A percentile compares a stretch with the other conserved stretches of the same genome.
phyloP scores from a whole-genome alignment of 2,329 filamentous ascomycete genomes.

The Fusarium hostae region DNA sequence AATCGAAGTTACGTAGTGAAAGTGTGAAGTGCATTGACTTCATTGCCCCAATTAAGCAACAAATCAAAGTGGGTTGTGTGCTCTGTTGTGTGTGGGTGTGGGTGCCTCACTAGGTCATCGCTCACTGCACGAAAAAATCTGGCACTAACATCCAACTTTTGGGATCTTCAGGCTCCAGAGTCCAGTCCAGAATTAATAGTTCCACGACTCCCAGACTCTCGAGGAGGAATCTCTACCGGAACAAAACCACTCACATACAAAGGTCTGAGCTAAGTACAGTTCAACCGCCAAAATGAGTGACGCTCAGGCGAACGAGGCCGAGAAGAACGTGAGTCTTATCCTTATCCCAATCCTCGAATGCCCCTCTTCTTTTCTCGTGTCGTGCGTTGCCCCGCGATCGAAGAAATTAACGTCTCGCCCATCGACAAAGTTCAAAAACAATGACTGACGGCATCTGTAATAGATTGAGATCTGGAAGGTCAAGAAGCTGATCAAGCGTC shows the following conservation, averaged over 20 bases:
- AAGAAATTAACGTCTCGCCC: constrained; percentile 16
- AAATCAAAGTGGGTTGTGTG: constrained; percentile 27
- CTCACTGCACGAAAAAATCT: constrained; percentile 48
- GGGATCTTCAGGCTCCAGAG: constrained; percentile 41
- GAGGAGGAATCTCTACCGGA: constrained; percentile 27
- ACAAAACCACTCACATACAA: constrained; percentile 37
- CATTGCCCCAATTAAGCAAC: neutral
- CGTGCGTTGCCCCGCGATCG: constrained; percentile 48
- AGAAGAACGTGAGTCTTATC: constrained; percentile 81
- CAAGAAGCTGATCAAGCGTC: constrained; percentile 99
- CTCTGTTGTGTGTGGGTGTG: constrained; percentile 1
- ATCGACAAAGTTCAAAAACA: neutral
- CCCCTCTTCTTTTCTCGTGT: constrained; percentile 33
- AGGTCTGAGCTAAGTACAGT: constrained; percentile 33
- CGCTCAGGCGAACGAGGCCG: constrained; percentile 87
- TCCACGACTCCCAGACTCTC: constrained; percentile 40
- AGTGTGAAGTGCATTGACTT: constrained; percentile 11
- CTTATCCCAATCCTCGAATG: constrained; percentile 5
- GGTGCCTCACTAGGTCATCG: constrained; percentile 40
- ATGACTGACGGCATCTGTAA: constrained; percentile 37
- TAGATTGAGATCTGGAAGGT: constrained; percentile 92
- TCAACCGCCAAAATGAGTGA: constrained; percentile 79
- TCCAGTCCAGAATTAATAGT: constrained; percentile 34
- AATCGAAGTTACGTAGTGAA: constrained; percentile 22
- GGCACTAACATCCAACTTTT: constrained; percentile 49